Conservation (phyloP, 768 basidiomycete genomes). For the Cantharellus cinnabarinus region DNA sequence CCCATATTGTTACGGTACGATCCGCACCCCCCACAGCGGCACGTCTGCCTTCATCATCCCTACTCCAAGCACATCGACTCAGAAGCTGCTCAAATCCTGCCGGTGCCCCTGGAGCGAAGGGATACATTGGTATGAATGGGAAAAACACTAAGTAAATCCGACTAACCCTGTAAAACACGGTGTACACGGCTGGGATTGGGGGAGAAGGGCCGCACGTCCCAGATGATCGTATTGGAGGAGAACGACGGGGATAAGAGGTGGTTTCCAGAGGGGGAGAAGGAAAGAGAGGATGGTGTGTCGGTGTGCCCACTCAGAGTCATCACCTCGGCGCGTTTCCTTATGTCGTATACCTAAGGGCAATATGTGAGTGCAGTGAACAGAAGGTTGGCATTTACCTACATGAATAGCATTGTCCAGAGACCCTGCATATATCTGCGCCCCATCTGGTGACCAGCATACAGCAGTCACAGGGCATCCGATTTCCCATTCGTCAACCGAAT, state of each 20-base stretch:
- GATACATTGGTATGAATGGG: not conserved
- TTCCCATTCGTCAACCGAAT: conserved; percentile 60
- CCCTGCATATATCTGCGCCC: conserved; percentile 71
- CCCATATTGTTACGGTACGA: conserved; percentile 72
- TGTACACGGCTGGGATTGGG: conserved; percentile 66
- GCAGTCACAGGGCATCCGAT: conserved; percentile 79
- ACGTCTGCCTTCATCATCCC: conserved; percentile 57
- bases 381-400: conserved; percentile 27
- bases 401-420: conserved; percentile 94
- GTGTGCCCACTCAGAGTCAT: conserved; percentile 68
- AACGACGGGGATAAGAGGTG: conserved; percentile 81
- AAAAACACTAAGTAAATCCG: not conserved
- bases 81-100: conserved; percentile 87
- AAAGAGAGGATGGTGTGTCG: conserved; percentile 86
- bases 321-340: conserved; percentile 65
- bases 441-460: conserved; percentile 85
- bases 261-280: conserved; percentile 72
- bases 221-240: conserved; percentile 73
- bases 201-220: conserved; percentile 89
- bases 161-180: conserved; percentile 29
- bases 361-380: not conserved
- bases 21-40: conserved; percentile 84
- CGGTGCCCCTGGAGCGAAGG: conserved; percentile 45
- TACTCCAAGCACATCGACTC: conserved; percentile 73
- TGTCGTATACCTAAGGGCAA: conserved; percentile 53